Conservation (phyloP, 2,329 filamentous ascomycete species). For the Diplodia scrobiculata region DNA sequence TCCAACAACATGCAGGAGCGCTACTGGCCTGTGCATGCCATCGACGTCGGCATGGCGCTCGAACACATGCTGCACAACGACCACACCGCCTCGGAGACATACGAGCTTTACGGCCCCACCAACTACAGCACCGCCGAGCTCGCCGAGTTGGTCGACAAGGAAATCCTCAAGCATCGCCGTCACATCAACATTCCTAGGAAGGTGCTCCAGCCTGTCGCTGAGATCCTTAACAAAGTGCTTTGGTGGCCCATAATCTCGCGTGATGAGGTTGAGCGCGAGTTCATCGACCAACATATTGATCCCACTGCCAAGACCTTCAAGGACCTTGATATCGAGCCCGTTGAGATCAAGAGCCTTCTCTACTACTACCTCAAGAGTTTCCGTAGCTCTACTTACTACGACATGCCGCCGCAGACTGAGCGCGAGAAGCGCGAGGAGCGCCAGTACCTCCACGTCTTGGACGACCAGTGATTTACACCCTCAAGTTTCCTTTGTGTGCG, state of each 20-base stretch:
- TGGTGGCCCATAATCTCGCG: conserved; percentile 87
- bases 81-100: conserved; percentile 85
- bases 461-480: conserved; percentile 41
- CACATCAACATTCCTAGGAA: conserved; percentile 89
- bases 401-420: conserved; percentile 91
- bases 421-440: conserved; percentile 92
- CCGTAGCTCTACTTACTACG: conserved; percentile 84
- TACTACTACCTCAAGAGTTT: conserved; percentile 96
- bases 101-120: conserved; percentile 89
- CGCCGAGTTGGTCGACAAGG: conserved; percentile 80
- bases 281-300: conserved; percentile 90
- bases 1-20: conserved; percentile 91
- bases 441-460: conserved; percentile 87
- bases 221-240: conserved; percentile 74
- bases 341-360: conserved; percentile 80
- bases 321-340: conserved; percentile 86
- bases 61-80: conserved; percentile 92
- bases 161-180: conserved; percentile 85
- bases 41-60: conserved; percentile 85
- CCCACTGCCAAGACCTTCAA: conserved; percentile 90
- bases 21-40: conserved; percentile 87
- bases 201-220: conserved; percentile 73
- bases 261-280: conserved; percentile 88
- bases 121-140: conserved; percentile 90
- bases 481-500: conserved; percentile 7